A percentile compares a stretch with the other conserved stretches of the same genome.
Evolutionary conservation across 306 rosid species (phyloP).

Genomic region (Clitoria ternatea): DNA sequence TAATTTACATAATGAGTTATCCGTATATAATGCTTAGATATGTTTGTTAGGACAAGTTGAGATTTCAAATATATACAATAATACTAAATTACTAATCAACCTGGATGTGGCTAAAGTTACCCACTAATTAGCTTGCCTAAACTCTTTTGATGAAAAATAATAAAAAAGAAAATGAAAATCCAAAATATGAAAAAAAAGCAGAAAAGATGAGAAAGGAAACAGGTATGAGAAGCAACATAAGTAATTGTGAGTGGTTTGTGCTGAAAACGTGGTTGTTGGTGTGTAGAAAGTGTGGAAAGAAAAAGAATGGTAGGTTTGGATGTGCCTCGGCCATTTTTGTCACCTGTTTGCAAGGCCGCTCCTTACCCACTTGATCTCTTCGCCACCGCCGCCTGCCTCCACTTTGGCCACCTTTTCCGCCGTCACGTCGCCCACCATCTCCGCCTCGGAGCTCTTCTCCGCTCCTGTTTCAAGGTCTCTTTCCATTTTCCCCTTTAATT

Average conservation of each 20-base stretch:
- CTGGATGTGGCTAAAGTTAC: too few species aligned
- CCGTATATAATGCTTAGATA: too few species aligned
- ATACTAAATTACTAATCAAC: too few species aligned
- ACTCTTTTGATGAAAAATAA: background rate
- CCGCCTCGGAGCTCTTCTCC: conserved; percentile 38
- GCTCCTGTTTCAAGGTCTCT: conserved; percentile 56
- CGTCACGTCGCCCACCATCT: conserved; percentile 33
- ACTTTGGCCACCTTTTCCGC: conserved; percentile 45
- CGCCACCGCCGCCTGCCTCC: conserved; percentile 60
- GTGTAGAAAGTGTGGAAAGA: background rate
- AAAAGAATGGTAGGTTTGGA: conserved; percentile 35
- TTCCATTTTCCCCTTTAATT: background rate
- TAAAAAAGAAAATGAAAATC: background rate
- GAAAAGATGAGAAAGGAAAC: background rate
- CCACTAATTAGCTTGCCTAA: too few species aligned
- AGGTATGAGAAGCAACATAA: background rate
- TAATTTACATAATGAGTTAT: too few species aligned
- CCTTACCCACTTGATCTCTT: conserved; percentile 34
- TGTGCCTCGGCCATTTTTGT: conserved; percentile 26
- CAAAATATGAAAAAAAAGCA: background rate
- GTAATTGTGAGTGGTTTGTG: background rate
- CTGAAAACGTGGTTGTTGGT: background rate
- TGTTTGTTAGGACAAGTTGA: too few species aligned
- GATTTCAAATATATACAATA: too few species aligned
- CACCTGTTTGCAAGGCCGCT: conserved; percentile 37